These are phyloP conservation scores for Pichia sp. DNA, from an alignment of 1,139 yeast genomes.

Conservation along the genomic window DNA sequence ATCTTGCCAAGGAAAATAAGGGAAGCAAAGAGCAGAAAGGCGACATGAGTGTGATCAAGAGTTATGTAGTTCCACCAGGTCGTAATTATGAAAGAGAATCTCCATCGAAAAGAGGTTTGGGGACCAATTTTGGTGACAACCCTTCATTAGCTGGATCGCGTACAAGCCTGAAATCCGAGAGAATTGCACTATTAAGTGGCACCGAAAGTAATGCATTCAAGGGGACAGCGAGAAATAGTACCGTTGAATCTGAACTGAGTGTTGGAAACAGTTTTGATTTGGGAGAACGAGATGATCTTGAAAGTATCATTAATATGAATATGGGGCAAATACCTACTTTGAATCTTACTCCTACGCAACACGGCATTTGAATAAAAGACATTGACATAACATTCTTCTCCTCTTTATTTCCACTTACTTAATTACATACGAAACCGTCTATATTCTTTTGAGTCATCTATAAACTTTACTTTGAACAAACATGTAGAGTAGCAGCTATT, in stretches of 20 bases:
- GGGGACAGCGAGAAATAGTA: not conserved
- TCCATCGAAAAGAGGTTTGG: not conserved
- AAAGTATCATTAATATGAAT: slow-evolving; percentile 15
- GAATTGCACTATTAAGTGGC: slow-evolving; percentile 8
- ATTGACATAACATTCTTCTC: not conserved
- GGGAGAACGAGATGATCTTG: slow-evolving; percentile 17
- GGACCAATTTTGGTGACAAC: not conserved
- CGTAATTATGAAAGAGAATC: not conserved
- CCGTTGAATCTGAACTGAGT: slow-evolving; percentile 12
- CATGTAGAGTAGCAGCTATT: not conserved
- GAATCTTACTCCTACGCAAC: slow-evolving; percentile 16
- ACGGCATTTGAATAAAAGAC: slow-evolving; percentile 3
- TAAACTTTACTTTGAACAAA: not conserved
- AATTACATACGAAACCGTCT: not conserved
- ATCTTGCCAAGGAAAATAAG: not conserved
- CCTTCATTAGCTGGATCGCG: slow-evolving; percentile 3
- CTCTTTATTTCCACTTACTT: not conserved
- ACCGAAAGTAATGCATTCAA: not conserved
- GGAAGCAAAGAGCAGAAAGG: not conserved
- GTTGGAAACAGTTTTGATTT: slow-evolving; percentile 4
- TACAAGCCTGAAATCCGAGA: slow-evolving; percentile 12
- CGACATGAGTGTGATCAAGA: not conserved
- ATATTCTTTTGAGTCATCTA: not conserved
- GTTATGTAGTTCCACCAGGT: not conserved
- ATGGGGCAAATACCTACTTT: slow-evolving; percentile 11